Conservation (phyloP, 768 basidiomycete species). For the Cystoderma amianthinum region DNA sequence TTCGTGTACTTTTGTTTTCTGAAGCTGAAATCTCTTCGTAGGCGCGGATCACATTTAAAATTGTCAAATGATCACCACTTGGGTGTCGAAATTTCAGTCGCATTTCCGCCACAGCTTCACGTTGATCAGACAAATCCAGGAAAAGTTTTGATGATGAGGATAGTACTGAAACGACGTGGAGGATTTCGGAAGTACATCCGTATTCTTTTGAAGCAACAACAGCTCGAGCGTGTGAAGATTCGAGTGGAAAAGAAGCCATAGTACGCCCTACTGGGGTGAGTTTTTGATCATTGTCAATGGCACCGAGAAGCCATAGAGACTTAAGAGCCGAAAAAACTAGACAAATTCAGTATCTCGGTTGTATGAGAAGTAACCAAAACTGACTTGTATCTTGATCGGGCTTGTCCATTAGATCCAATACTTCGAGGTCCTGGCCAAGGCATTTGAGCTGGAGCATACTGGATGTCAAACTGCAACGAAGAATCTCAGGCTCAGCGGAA, state of each 20-base stretch:
- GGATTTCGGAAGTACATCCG: constrained; percentile 69
- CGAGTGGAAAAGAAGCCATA: constrained; percentile 93
- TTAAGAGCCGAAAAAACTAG: constrained; percentile 58
- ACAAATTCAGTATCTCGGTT: background rate
- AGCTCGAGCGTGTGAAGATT: constrained; percentile 74
- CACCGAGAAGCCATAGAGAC: constrained; percentile 74
- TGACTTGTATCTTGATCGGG: constrained; percentile 71
- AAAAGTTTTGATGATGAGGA: constrained; percentile 80
- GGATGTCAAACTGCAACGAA: constrained; percentile 77
- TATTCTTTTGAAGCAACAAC: constrained; percentile 71
- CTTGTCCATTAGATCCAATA: constrained; percentile 84
- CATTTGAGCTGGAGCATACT: constrained; percentile 84
- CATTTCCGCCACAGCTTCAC: constrained; percentile 65
- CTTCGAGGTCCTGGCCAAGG: constrained; percentile 72
- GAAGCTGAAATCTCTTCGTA: constrained; percentile 62
- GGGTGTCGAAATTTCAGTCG: constrained; percentile 76
- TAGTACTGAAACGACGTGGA: constrained; percentile 81
- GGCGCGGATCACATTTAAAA: constrained; percentile 77
- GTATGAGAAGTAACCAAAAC: constrained; percentile 16
- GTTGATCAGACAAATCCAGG: constrained; percentile 66
- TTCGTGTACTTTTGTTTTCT: constrained; percentile 39
- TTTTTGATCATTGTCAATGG: constrained; percentile 56
- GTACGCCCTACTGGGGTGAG: constrained; percentile 71
- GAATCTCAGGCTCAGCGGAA: constrained; percentile 83
- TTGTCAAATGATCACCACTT: constrained; percentile 87